Evolutionary conservation across 345 rosid genomes (phyloP), one percentile per base, ranked within the genome.

Genomic region (Mallotus nudiflorus): DNA sequence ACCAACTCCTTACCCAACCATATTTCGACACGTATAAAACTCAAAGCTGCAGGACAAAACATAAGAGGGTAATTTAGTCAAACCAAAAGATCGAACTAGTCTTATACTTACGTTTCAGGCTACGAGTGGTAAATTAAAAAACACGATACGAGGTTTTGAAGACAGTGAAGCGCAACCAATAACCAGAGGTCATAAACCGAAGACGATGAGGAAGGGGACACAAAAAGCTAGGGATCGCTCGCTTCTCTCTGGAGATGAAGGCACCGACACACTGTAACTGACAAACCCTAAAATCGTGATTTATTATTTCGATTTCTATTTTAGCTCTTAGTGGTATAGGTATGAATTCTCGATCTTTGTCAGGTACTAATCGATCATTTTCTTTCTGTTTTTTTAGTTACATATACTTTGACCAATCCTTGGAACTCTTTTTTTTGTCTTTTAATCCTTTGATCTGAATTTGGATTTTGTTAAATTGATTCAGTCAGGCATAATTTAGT

Each of bases 311-410:
- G 9, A 14, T 59, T 35, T 59, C 45, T 37, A n/a, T 8, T 59
- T 35, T 10, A 19, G 45, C 15, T 35, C 45, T n/a, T 6, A 37
- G 16, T 59, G 45, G 20, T 59, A 44, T n/a, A n/a, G 64, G 14
- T 55, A 79, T 73, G 82, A 75, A 76, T 73, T 68, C 76, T 49
- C 76, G 58, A 79, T 67, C 72, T 59, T 18, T 7, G 37, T 59
- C 45, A 59, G 64, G 64, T 59, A 59, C 20, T 18, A 29, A 57
- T 15, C 39, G 42, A 3, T 57, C 42, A 15, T n/a, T n/a, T 57
- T 31, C 42, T 19, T 2, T 57, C 37, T n/a, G 46, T 19, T 18
- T 18, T 35, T 35, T 31, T 1, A 24, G n/a, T n/a, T n/a, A n/a
- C n/a, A n/a, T n/a, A n/a, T n/a, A n/a, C n/a, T n/a, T n/a, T n/a